Base-by-base conservation (phyloP, 768 basidiomycete genomes). In the Hygrocybe punicea region DNA sequence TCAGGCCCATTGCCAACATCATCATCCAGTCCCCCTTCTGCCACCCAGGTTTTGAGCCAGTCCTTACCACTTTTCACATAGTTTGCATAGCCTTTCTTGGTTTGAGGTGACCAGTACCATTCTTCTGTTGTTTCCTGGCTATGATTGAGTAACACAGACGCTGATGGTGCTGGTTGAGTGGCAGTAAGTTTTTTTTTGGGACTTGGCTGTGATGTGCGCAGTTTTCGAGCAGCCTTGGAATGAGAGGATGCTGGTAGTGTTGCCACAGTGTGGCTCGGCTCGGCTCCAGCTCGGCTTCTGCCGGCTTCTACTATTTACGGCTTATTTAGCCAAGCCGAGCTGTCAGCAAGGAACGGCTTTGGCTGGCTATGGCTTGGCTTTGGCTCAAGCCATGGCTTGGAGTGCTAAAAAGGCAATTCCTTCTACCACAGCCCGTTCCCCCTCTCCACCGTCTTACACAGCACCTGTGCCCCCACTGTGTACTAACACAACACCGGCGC, bases 21-120 rank as follows among this genome's bases (percentile, higher is more conserved):
- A 14, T 21, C 46, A 48, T 23, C 46, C 19, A 48, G n/a, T 14
- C 21, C 4, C 14, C 21, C 46, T 14, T 48, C 23, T 14, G 19
- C 46, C 23, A 29, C 46, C 46, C 60, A 57, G 2, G 47, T 44
- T 16, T 53, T 42, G 19, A 64, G 33, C 57, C 57, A 56, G 10
- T 14, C 37, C 34, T 61, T 63, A n/a, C 62, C 62, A 49, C 40
- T 54, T 37, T 65, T 63, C 45, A 65, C 62, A 35, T 65, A 65
- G 29, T 59, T 65, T 6, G 53, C 60, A 35, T 65, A 65, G 9
- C 58, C 59, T 14, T 56, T 55, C 37, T 53, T 60, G 19, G 63
- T 65, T 4, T 55, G 40, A 19, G 49, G n/a, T 2, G 62, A 58
- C 54, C 59, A 57, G 57, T 58, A 63, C 63, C 63, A 65, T 9